Percentiles rank a stretch among this genome's conserved stretches.
phyloP scores from a whole-genome alignment of 148 eudicot genomes.

The Rhododendron ferrugineum region DNA sequence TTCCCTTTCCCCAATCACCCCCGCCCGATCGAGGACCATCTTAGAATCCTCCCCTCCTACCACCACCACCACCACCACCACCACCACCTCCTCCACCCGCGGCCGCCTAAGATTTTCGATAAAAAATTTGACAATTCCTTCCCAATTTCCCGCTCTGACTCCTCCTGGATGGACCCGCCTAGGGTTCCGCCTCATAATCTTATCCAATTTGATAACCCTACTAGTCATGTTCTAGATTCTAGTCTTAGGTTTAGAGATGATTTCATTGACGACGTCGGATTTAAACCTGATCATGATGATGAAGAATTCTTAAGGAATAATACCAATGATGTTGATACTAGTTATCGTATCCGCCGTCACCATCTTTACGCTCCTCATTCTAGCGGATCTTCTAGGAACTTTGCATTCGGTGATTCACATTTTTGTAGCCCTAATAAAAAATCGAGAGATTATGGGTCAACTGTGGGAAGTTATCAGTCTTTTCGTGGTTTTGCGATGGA shows the following conservation, averaged over 20 bases:
- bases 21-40: conserved; percentile 10
- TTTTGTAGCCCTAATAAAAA: not conserved
- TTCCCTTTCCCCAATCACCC: conserved; percentile 15
- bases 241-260: conserved; percentile 20
- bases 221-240: conserved; percentile 18
- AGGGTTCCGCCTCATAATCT: conserved; percentile 19
- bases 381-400: conserved; percentile 7
- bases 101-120: conserved; percentile 30
- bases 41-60: not conserved
- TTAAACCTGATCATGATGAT: not conserved
- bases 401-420: conserved; percentile 15
- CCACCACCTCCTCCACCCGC: conserved; percentile 5
- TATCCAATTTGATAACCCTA: conserved; percentile 15
- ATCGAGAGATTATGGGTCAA: conserved; percentile 19
- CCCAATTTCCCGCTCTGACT: conserved; percentile 7
- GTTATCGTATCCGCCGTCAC: conserved; percentile 4
- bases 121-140: conserved; percentile 9
- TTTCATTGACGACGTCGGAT: conserved; percentile 10
- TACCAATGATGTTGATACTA: conserved; percentile 10
- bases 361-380: conserved; percentile 2
- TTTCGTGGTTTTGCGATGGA: conserved; percentile 11
- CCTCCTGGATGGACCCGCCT: conserved; percentile 13
- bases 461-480: conserved; percentile 14
- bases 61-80: not conserved
- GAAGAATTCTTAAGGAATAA: not conserved